Conservation (phyloP, 2,329 filamentous ascomycete genomes). For the Epichloe gansuensis region DNA sequence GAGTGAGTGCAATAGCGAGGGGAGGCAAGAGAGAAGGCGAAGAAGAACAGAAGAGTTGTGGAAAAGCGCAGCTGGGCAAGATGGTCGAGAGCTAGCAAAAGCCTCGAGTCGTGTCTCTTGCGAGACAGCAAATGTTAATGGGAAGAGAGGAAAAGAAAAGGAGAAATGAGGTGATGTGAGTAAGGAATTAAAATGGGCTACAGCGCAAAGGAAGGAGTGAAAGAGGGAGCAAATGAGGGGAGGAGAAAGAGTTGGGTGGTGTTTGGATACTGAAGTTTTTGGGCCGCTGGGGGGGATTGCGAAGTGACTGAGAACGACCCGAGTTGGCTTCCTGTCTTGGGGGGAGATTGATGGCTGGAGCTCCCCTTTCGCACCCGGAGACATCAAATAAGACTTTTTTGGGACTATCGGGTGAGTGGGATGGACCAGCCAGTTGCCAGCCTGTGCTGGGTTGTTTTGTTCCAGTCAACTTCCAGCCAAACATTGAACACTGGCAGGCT, state of each 20-base stretch:
- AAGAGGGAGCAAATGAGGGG: slow-evolving; percentile 12
- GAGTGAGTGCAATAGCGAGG: neutral
- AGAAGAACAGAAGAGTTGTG: slow-evolving; percentile 6
- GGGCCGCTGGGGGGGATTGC: neutral
- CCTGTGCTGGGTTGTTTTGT: too few species aligned
- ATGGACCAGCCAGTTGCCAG: too few species aligned
- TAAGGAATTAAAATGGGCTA: slow-evolving; percentile 10
- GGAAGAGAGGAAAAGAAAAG: slow-evolving; percentile 13
- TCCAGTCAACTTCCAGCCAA: too few species aligned
- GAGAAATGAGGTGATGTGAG: slow-evolving; percentile 15
- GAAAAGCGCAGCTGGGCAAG: slow-evolving; percentile 6
- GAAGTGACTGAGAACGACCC: too few species aligned
- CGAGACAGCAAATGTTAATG: slow-evolving; percentile 15
- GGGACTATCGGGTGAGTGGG: too few species aligned
- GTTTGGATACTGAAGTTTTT: slow-evolving; percentile 7
- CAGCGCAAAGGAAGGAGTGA: slow-evolving; percentile 16
- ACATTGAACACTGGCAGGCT: neutral
- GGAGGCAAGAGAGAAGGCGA: slow-evolving; percentile 5
- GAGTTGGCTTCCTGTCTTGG: too few species aligned
- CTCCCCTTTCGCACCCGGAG: too few species aligned
- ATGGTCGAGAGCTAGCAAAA: slow-evolving; percentile 37
- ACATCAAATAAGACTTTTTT: too few species aligned
- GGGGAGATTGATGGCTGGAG: too few species aligned
- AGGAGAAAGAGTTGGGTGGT: slow-evolving; percentile 10
- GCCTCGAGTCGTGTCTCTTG: slow-evolving; percentile 23